Evolutionary conservation across 768 basidiomycete genomes (phyloP), one percentile per base, ranked within the genome.

Genomic region (Boletus reticulatus): DNA sequence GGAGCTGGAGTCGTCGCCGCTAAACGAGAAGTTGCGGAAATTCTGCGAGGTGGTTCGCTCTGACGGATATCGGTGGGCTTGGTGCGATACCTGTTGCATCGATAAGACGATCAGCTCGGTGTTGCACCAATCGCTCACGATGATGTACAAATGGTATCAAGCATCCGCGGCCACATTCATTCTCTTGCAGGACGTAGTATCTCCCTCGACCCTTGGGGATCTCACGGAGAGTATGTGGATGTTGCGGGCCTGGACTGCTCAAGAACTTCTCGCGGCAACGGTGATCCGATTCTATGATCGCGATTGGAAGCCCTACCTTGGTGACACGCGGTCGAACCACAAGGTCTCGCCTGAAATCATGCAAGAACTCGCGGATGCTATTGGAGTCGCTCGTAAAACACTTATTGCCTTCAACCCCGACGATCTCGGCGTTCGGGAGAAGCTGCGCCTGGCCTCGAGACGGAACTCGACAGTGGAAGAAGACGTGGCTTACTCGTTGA

Each of bases 201-300:
- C 47, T 14, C 47, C 36, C 1, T 56, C 38, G 4, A 16, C 14
- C 16, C 20, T 31, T 16, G 46, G 41, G 2, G 42, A 24, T 29
- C 52, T 62, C 10, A 19, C 22, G 4, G 7, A 5, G 13, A 55
- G 49, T 34, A 1, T 11, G 0, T 62, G 60, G 60, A 50, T 58
- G 62, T 50, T 31, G 4, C 56, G 60, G 3, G 60, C 48, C 3
- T 62, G 62, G 62, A 62, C 62, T 0, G 16, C 47, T 4, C 62
- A 56, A 43, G 62, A 62, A 16, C 52, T 62, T 42, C 61, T 63
- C 14, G 53, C 50, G 11, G 17, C 56, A 0, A 52, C 47, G 7
- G 27, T 58, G 19, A 41, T 58, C 41, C 22, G 60, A 8, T 62
- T 62, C 32, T 62, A 52, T 4, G 41, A 49, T 7, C 13, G 53